Base-by-base conservation (phyloP, 129 eudicot species). In the Calendula officinalis region DNA sequence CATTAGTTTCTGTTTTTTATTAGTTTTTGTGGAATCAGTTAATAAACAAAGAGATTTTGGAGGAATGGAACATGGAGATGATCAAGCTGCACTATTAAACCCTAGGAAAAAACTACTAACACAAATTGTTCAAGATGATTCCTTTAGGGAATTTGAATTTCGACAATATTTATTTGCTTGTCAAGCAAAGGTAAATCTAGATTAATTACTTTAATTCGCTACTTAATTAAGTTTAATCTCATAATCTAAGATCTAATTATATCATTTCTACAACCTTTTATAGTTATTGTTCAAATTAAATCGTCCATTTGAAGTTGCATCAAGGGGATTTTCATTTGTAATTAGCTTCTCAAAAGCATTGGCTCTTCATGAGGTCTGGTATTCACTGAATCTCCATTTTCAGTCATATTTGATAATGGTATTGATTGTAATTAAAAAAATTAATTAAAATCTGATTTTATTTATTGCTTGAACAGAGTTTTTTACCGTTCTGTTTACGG, bases 61-160 rank as follows among this genome's bases (percentile, higher is more conserved):
- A 77, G 98, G 98, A 75, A 76, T 80, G 82, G 95, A 83, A 60
- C 70, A 49, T 42, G 96, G 96, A 38, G 98, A 92, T 77, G 99
- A 88, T 86, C 89, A 88, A 71, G 95, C 95, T 79, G 84, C 87
- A 40, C 80, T 92, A 45, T 80, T 92, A 53, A 79, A 72, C 27
- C 92, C 95, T 32, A 84, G 74, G 65, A 92, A 70, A 45, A 92
- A 88, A 70, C 75, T 91, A 47, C 64, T 92, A 53, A 80, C 89
- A 60, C 89, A 83, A 73, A 92, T 92, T 54, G 96, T 92, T 81
- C 96, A 85, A 74, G 95, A 92, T 61, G 99, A 92, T 73, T 88
- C 99, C 17, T 92, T 85, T 68, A 83, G 96, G 79, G 99, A 86
- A 64, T 92, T 92, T 75, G 99, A 92, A 71, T 92, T 92, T 87